Conservation (phyloP, 2,329 filamentous ascomycete genomes). For the Fusarium dlaminii region DNA sequence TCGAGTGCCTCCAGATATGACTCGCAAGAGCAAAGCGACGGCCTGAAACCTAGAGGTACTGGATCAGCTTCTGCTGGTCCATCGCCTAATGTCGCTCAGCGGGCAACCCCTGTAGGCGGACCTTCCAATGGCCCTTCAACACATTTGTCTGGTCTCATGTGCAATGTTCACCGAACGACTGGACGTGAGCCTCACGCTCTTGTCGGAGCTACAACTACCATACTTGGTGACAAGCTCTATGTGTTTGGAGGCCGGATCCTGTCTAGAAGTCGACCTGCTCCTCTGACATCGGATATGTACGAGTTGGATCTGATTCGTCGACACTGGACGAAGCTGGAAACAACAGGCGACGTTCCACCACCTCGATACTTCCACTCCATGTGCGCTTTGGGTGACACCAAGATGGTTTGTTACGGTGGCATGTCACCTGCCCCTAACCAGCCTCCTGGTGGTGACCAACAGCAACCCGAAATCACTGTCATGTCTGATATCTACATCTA, state of each 20-base stretch:
- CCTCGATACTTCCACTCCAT: slow-evolving; percentile 98
- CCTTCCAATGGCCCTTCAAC: slow-evolving; percentile 60
- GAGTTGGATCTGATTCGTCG: slow-evolving; percentile 90
- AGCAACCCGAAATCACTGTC: slow-evolving; percentile 87
- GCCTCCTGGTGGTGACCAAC: slow-evolving; percentile 56
- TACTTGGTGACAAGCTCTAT: slow-evolving; percentile 94
- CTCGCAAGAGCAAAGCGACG: slow-evolving; percentile 57
- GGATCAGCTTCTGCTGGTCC: slow-evolving; percentile 65
- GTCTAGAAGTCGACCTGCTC: slow-evolving; percentile 80
- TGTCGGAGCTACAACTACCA: slow-evolving; percentile 94
- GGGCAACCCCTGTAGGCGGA: slow-evolving; percentile 49
- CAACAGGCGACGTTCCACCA: slow-evolving; percentile 84
- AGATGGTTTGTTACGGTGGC: slow-evolving; percentile 96
- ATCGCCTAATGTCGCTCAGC: slow-evolving; percentile 61
- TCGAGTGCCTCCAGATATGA: slow-evolving; percentile 56
- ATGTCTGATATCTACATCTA: slow-evolving; percentile 99
- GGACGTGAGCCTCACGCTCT: slow-evolving; percentile 90
- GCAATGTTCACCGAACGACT: slow-evolving; percentile 83
- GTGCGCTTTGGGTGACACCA: slow-evolving; percentile 91
- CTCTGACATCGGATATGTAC: slow-evolving; percentile 89
- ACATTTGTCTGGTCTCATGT: slow-evolving; percentile 73
- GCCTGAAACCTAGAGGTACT: slow-evolving; percentile 61
- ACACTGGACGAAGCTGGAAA: slow-evolving; percentile 92
- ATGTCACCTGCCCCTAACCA: slow-evolving; percentile 83
- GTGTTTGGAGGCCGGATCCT: slow-evolving; percentile 93